These are phyloP conservation scores for Globisporangium mamillatum DNA, from an alignment of 352 stramenopile genomes.

Conservation along the genomic window DNA sequence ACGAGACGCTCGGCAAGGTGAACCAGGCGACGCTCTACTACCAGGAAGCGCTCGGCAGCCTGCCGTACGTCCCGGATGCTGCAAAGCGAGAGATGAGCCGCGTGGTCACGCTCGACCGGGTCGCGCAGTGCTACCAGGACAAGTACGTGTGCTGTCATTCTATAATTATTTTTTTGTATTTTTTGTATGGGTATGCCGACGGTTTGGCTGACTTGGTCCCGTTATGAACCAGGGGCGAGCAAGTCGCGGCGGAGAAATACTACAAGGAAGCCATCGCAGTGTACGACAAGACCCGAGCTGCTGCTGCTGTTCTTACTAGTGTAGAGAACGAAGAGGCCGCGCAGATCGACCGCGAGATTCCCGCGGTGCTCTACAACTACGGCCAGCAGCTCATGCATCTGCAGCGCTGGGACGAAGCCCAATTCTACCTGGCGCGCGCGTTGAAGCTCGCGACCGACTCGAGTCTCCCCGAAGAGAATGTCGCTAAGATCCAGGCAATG, in stretches of 20 bases:
- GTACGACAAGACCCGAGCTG: slow-evolving; percentile 21
- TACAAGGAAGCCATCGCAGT: slow-evolving; percentile 32
- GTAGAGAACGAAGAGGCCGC: not conserved
- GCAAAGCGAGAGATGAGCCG: slow-evolving; percentile 37
- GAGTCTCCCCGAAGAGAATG: slow-evolving; percentile 6
- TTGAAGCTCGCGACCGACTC: slow-evolving; percentile 4
- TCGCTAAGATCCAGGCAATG: not conserved
- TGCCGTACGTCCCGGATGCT: slow-evolving; percentile 32
- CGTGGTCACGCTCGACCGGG: slow-evolving; percentile 73
- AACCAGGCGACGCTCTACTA: slow-evolving; percentile 62
- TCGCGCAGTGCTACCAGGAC: slow-evolving; percentile 79
- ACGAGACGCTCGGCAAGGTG: slow-evolving; percentile 46
- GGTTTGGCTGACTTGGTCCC: not conserved
- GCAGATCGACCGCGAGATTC: slow-evolving; percentile 29
- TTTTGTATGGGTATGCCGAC: not conserved
- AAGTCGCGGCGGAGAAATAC: slow-evolving; percentile 36
- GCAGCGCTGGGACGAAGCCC: slow-evolving; percentile 28
- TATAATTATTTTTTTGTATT: not conserved
- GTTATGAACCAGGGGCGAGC: slow-evolving; percentile 21
- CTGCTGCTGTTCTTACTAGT: not conserved
- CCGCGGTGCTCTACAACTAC: slow-evolving; percentile 33
- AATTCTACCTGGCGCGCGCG: slow-evolving; percentile 1
- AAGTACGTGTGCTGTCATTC: slow-evolving; percentile 17
- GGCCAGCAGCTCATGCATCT: slow-evolving; percentile 27
- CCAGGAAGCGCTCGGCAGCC: slow-evolving; percentile 54